Evolutionary conservation across 495 filamentous ascomycete species (phyloP).

Genomic region (Cetradonia linearis): DNA sequence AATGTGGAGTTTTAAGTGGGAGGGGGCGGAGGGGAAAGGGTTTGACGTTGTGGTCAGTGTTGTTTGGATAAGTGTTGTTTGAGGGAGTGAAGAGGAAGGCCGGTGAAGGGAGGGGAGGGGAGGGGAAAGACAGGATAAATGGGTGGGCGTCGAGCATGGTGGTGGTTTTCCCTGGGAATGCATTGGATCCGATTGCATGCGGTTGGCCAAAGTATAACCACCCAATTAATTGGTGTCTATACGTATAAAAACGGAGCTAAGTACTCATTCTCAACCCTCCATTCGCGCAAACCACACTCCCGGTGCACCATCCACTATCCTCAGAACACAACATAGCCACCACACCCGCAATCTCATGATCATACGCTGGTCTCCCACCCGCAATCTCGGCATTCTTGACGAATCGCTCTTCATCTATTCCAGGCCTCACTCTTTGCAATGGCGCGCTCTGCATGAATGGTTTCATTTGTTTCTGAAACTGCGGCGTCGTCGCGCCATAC

Average conservation of each 20-base stretch:
- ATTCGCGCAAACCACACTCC: conserved; percentile 79
- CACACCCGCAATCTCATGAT: conserved; percentile 68
- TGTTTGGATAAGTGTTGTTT: conserved; percentile 65
- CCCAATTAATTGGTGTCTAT: background rate
- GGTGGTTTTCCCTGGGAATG: background rate
- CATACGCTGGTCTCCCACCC: conserved; percentile 63
- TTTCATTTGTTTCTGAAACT: conserved; percentile 46
- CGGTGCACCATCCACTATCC: conserved; percentile 73
- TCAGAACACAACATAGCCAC: conserved; percentile 72
- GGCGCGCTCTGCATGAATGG: conserved; percentile 62
- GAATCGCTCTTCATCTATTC: conserved; percentile 51
- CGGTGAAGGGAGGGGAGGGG: background rate
- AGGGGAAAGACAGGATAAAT: background rate
- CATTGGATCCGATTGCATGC: background rate
- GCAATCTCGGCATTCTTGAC: conserved; percentile 48
- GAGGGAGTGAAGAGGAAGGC: too few relatives aligned
- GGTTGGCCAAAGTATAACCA: background rate
- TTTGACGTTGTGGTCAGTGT: conserved; percentile 87
- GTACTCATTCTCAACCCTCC: conserved; percentile 61
- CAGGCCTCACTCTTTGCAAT: conserved; percentile 41
- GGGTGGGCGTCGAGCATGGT: background rate
- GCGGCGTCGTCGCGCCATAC: conserved; percentile 45
- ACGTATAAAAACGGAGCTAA: conserved; percentile 24
- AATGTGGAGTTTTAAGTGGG: conserved; percentile 96
- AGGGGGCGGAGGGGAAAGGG: conserved; percentile 69